Percentiles rank a stretch among this genome's conserved stretches.
Conservation (phyloP, 768 basidiomycete genomes). For the Boletus coccyginus region DNA sequence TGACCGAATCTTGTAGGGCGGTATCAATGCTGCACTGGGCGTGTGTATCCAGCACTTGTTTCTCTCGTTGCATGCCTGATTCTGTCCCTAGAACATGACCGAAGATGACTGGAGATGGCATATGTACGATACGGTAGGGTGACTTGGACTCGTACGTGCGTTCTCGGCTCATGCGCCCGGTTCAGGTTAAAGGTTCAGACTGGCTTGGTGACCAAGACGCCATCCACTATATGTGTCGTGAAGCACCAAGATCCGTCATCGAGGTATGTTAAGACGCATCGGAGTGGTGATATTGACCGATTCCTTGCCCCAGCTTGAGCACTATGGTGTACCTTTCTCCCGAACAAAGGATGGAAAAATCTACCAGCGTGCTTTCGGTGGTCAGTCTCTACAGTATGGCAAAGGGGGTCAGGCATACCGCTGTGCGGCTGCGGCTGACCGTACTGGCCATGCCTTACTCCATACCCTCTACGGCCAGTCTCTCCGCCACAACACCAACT, state of each 20-base stretch:
- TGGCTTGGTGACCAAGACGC: conserved; percentile 99
- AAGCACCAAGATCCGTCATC: conserved; percentile 90
- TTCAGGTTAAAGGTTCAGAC: conserved; percentile 95
- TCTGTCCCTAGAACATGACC: conserved; percentile 79
- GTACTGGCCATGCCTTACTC: conserved; percentile 96
- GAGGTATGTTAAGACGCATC: conserved; percentile 52
- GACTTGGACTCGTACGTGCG: neutral
- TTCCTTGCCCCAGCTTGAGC: conserved; percentile 70
- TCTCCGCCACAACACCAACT: conserved; percentile 97
- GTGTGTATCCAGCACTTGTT: conserved; percentile 42
- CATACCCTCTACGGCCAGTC: conserved; percentile 99
- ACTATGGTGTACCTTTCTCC: conserved; percentile 98
- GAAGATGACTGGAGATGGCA: conserved; percentile 99
- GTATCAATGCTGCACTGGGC: conserved; percentile 96
- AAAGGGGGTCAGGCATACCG: conserved; percentile 99
- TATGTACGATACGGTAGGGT: conserved; percentile 90
- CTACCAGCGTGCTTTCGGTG: conserved; percentile 99
- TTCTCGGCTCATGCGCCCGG: conserved; percentile 15
- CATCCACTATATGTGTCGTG: conserved; percentile 99
- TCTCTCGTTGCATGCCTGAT: conserved; percentile 4
- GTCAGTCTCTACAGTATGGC: conserved; percentile 93
- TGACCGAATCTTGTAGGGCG: conserved; percentile 56
- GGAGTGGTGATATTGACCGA: neutral
- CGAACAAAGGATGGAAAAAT: conserved; percentile 98
- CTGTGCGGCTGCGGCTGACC: conserved; percentile 97